A percentile compares a stretch with the other conserved stretches of the same genome.
Evolutionary conservation across 768 basidiomycete species (phyloP).

Genomic region (Tricholoma furcatifolium): DNA sequence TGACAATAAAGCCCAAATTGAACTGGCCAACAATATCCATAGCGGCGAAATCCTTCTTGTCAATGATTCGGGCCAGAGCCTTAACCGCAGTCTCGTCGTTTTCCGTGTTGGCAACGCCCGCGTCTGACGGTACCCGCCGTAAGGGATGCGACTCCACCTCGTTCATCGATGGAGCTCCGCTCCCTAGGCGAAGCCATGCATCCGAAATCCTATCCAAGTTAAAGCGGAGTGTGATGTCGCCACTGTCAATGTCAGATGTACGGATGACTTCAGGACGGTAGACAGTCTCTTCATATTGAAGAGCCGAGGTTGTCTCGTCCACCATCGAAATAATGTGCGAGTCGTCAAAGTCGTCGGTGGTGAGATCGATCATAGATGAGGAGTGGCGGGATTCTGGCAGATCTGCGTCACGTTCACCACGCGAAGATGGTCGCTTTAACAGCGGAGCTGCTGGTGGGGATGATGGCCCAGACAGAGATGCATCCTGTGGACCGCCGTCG

Average conservation of each 20-base stretch:
- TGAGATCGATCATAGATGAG: conserved; percentile 18
- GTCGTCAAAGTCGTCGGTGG: conserved; percentile 21
- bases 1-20: conserved; percentile 92
- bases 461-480: no score
- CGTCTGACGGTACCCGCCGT: conserved; percentile 29
- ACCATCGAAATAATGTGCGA: conserved; percentile 15
- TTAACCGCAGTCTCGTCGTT: conserved; percentile 57
- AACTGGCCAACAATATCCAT: conserved; percentile 95
- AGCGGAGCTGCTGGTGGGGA: not conserved
- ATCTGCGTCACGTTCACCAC: conserved; percentile 20
- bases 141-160: not conserved
- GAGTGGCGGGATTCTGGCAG: conserved; percentile 39
- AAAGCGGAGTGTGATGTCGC: conserved; percentile 31
- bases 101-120: conserved; percentile 39
- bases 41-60: conserved; percentile 76
- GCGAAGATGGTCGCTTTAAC: not conserved
- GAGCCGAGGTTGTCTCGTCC: conserved; percentile 14
- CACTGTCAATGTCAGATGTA: conserved; percentile 17
- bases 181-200: conserved; percentile 18
- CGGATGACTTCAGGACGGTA: conserved; percentile 42
- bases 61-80: conserved; percentile 80
- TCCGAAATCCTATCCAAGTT: conserved; percentile 29
- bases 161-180: not conserved
- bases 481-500: conserved; percentile 6
- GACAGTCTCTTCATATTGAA: conserved; percentile 18